Conservation (phyloP, 441 rosid species). For the Adansonia gregorii region DNA sequence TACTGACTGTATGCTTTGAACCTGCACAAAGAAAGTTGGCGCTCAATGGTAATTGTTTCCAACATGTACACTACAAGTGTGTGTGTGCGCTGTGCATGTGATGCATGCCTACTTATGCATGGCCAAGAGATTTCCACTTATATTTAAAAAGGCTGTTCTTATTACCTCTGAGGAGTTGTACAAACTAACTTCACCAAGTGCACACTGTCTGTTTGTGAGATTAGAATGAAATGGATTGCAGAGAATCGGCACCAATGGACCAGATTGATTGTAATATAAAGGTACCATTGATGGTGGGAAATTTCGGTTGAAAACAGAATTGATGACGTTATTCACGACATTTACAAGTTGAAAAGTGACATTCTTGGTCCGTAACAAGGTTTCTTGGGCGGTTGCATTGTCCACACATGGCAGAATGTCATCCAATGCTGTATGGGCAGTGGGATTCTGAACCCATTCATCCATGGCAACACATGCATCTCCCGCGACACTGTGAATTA, state of each 20-base stretch:
- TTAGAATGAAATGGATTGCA: conserved; percentile 82
- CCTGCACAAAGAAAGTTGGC: background rate
- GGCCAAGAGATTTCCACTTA: background rate
- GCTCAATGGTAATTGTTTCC: background rate
- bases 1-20: background rate
- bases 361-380: conserved; percentile 59
- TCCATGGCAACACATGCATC: conserved; percentile 93
- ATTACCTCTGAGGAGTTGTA: conserved; percentile 74
- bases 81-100: background rate
- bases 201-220: conserved; percentile 65
- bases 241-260: conserved; percentile 73
- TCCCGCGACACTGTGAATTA: conserved; percentile 57
- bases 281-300: conserved; percentile 47
- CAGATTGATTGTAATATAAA: conserved; percentile 81
- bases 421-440: conserved; percentile 80
- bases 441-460: conserved; percentile 83
- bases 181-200: conserved; percentile 62
- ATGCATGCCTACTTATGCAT: background rate
- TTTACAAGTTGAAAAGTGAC: conserved; percentile 60
- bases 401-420: conserved; percentile 91
- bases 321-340: conserved; percentile 55
- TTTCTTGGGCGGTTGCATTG: conserved; percentile 80
- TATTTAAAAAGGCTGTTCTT: background rate
- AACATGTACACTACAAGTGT: background rate
- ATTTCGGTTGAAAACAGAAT: conserved; percentile 53